phyloP scores from a whole-genome alignment of 495 filamentous ascomycete species.

The Hypoxylon cercidicola region DNA sequence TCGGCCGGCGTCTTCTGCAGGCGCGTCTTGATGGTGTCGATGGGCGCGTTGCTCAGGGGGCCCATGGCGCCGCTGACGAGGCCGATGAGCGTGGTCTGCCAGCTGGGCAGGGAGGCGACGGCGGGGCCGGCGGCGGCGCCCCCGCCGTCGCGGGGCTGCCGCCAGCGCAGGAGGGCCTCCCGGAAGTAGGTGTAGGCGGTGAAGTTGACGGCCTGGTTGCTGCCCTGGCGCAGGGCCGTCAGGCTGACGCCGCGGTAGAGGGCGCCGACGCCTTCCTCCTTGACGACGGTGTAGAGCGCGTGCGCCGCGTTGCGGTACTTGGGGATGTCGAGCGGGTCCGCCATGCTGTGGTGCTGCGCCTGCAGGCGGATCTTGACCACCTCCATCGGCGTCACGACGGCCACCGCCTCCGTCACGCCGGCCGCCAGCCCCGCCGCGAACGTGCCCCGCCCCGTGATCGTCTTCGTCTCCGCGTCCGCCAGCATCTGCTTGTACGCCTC shows the following conservation, averaged over 20 bases:
- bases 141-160: slow-evolving; percentile 56
- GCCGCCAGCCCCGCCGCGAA: slow-evolving; percentile 93
- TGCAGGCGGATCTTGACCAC: slow-evolving; percentile 98
- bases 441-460: slow-evolving; percentile 76
- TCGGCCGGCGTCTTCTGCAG: slow-evolving; percentile 89
- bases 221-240: slow-evolving; percentile 92
- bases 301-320: slow-evolving; percentile 99
- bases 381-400: slow-evolving; percentile 97
- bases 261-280: slow-evolving; percentile 87
- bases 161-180: slow-evolving; percentile 73
- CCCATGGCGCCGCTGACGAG: slow-evolving; percentile 94
- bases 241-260: slow-evolving; percentile 93
- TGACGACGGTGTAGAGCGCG: slow-evolving; percentile 89
- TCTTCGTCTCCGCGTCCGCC: slow-evolving; percentile 73
- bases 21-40: slow-evolving; percentile 98
- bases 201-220: slow-evolving; percentile 99
- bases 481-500: slow-evolving; percentile 91
- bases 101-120: slow-evolving; percentile 74
- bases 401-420: slow-evolving; percentile 95
- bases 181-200: slow-evolving; percentile 97
- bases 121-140: slow-evolving; percentile 47
- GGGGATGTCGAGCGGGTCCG: slow-evolving; percentile 88
- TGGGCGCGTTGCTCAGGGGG: slow-evolving; percentile 93
- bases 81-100: slow-evolving; percentile 91
- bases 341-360: slow-evolving; percentile 94